Conservation (phyloP, 1,139 yeast species). For the Zygoascus meyerae region DNA sequence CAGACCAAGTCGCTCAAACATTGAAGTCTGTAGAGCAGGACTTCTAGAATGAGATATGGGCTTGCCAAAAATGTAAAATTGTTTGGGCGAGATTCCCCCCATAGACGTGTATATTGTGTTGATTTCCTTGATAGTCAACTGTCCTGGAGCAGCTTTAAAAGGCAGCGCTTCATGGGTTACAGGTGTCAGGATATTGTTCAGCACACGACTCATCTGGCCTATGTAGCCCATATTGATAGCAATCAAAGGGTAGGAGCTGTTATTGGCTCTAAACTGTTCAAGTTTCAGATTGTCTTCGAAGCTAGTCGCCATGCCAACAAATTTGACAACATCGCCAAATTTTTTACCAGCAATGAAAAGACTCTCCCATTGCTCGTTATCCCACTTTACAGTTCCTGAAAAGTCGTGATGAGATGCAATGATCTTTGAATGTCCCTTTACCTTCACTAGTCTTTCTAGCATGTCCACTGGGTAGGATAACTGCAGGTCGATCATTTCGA, state of each 20-base stretch:
- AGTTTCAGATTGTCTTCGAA: constrained; percentile 65
- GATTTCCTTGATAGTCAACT: constrained; percentile 50
- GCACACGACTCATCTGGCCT: constrained; percentile 75
- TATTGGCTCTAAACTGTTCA: constrained; percentile 57
- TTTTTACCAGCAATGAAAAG: constrained; percentile 62
- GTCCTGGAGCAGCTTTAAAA: constrained; percentile 71
- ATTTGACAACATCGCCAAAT: constrained; percentile 69
- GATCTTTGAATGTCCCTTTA: constrained; percentile 55
- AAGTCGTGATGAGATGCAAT: constrained; percentile 82
- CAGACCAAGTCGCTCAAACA: constrained; percentile 63
- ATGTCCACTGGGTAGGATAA: constrained; percentile 42
- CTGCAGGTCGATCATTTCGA: constrained; percentile 48
- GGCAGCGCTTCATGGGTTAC: constrained; percentile 67
- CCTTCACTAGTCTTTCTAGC: constrained; percentile 36
- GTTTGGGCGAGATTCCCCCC: constrained; percentile 54
- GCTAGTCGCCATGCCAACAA: constrained; percentile 68
- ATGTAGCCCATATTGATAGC: constrained; percentile 74
- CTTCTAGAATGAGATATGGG: constrained; percentile 87
- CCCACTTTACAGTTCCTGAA: constrained; percentile 59
- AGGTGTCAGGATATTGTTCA: constrained; percentile 75
- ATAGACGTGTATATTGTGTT: constrained; percentile 53
- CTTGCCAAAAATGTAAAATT: constrained; percentile 72
- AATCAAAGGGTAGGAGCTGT: constrained; percentile 54
- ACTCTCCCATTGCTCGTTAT: constrained; percentile 64
- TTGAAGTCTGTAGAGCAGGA: constrained; percentile 77